Percentiles rank a stretch among this genome's conserved stretches.
Evolutionary conservation across 495 filamentous ascomycete species (phyloP).

Genomic region (Penicillium goetzii): DNA sequence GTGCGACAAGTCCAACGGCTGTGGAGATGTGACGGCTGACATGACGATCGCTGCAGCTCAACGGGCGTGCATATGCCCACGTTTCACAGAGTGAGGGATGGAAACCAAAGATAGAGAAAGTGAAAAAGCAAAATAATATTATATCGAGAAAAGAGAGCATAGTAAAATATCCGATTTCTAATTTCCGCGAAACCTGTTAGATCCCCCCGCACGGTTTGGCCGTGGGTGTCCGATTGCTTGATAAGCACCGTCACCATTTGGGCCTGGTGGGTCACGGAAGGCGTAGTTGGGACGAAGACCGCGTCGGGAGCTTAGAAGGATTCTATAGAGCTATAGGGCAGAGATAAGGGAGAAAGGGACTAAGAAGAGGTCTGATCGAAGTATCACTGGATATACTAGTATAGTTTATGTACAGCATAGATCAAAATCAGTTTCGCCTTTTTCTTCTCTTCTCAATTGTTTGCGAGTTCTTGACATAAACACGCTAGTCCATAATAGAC

Average conservation of each 20-base stretch:
- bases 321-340: background rate
- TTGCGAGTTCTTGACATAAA: background rate
- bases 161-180: slow-evolving; percentile 15
- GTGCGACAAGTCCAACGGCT: slow-evolving; percentile 75
- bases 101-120: background rate
- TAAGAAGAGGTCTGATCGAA: background rate
- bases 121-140: background rate
- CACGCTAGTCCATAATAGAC: background rate
- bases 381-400: background rate
- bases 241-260: slow-evolving; percentile 16
- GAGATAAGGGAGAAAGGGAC: background rate
- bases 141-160: background rate
- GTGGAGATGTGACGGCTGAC: slow-evolving; percentile 31
- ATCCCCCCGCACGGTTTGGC: slow-evolving; percentile 11
- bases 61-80: slow-evolving; percentile 27
- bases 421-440: background rate
- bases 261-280: background rate
- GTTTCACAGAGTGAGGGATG: slow-evolving; percentile 2
- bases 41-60: slow-evolving; percentile 28
- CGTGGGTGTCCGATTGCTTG: slow-evolving; percentile 16
- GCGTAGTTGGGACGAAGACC: background rate
- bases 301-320: background rate
- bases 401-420: background rate
- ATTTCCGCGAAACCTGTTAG: slow-evolving; percentile 2
- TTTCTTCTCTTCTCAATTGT: background rate